These are phyloP conservation scores for Hevea brasiliensis DNA, from an alignment of 345 rosid species.

Conservation along the genomic window DNA sequence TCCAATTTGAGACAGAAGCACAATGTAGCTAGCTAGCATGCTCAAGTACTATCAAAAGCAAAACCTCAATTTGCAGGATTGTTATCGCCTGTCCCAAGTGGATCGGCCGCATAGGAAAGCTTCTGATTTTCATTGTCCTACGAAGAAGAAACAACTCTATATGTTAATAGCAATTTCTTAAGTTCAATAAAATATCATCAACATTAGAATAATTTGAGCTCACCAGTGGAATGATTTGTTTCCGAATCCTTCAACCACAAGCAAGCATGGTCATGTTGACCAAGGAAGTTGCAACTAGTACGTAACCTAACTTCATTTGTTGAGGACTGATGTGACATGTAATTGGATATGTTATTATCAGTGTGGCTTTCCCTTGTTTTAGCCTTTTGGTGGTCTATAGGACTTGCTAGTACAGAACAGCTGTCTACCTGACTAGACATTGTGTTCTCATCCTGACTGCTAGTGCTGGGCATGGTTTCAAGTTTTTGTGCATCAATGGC, in stretches of 20 bases:
- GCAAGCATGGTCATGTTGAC: constrained; percentile 8
- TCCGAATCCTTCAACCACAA: constrained; percentile 11
- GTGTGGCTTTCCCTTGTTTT: constrained; percentile 4
- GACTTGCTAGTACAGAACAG: neutral
- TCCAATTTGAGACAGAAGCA: neutral
- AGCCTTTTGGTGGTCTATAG: constrained; percentile 6
- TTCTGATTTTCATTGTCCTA: neutral
- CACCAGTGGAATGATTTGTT: neutral
- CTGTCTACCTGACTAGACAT: constrained; percentile 20
- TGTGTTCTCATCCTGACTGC: constrained; percentile 18
- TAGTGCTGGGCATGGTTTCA: constrained; percentile 19
- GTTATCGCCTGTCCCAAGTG: neutral
- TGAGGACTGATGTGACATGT: constrained; percentile 8
- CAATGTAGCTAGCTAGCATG: neutral
- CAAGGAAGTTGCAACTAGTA: neutral
- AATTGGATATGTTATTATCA: constrained; percentile 7
- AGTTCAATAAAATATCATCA: neutral
- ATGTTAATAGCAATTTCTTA: neutral
- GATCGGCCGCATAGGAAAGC: neutral
- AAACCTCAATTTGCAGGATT: constrained; percentile 7
- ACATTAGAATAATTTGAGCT: neutral
- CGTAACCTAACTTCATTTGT: constrained; percentile 11
- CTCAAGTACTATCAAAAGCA: neutral
- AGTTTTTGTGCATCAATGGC: constrained; percentile 21
- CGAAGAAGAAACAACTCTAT: neutral